These are phyloP conservation scores for Solanum peruvianum DNA, from an alignment of 257 asterid species.

Conservation along the genomic window DNA sequence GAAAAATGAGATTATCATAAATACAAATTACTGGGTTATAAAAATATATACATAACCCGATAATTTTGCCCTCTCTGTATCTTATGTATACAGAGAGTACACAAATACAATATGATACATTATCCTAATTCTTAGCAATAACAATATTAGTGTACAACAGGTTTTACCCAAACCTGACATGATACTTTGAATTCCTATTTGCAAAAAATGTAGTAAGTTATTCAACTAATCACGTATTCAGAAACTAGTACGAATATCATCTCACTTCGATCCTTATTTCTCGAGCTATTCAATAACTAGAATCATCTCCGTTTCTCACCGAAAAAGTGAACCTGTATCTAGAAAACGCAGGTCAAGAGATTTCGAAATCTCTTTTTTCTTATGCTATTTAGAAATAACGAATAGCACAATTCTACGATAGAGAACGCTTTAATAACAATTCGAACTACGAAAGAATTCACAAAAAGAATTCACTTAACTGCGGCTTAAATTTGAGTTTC, in stretches of 20 bases:
- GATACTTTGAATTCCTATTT: background rate
- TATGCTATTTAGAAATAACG: background rate
- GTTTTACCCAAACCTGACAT: background rate
- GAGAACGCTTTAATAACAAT: background rate
- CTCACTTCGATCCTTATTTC: background rate
- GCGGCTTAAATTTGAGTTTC: slow-evolving; percentile 32
- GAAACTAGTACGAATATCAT: background rate
- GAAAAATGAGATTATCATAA: background rate
- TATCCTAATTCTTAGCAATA: background rate
- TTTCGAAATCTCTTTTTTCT: background rate
- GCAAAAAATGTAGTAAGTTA: background rate
- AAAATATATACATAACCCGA: background rate
- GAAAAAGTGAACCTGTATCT: too few species aligned
- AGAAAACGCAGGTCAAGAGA: background rate
- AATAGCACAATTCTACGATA: background rate
- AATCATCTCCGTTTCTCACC: background rate
- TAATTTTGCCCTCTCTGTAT: background rate
- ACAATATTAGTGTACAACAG: background rate
- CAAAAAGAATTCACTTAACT: slow-evolving; percentile 21
- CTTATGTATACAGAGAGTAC: background rate
- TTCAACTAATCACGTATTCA: background rate
- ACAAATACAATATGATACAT: background rate
- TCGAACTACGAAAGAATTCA: background rate
- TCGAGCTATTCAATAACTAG: background rate
- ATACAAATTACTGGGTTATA: background rate